Conservation (phyloP, 305 asterid genomes). For the Solanum chacoense region DNA sequence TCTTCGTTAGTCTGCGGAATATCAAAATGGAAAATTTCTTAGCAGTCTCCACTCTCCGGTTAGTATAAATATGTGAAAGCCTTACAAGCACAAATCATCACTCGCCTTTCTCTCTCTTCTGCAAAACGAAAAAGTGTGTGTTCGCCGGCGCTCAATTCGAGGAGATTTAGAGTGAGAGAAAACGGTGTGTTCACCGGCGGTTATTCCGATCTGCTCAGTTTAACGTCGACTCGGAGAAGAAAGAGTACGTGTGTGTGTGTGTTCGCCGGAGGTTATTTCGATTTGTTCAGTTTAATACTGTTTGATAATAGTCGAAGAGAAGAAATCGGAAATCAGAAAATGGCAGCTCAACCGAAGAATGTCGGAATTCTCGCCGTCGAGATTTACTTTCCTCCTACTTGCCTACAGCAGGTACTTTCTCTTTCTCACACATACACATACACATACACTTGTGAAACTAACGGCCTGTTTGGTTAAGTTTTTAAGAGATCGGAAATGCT, state of each 20-base stretch:
- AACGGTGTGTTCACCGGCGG: neutral
- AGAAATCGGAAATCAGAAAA: slow-evolving; percentile 12
- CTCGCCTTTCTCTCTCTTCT: neutral
- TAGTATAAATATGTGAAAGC: neutral
- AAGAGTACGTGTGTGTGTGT: neutral
- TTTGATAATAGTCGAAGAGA: neutral
- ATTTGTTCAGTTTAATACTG: neutral
- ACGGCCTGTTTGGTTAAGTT: neutral
- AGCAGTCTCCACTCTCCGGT: neutral
- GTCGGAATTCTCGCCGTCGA: slow-evolving; percentile 96
- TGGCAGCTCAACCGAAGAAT: slow-evolving; percentile 55
- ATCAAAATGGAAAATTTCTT: neutral
- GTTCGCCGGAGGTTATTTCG: neutral
- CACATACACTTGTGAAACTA: neutral
- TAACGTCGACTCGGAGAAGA: neutral
- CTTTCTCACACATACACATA: neutral
- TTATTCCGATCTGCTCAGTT: neutral
- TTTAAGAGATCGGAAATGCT: neutral
- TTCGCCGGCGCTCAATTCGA: neutral
- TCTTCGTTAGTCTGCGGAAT: neutral
- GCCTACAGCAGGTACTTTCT: slow-evolving; percentile 75
- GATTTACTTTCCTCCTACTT: slow-evolving; percentile 88
- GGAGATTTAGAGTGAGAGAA: neutral
- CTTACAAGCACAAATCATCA: neutral
- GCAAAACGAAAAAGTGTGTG: neutral